Conservation (phyloP, 2,329 filamentous ascomycete genomes). For the Calonectria ilicicola region DNA sequence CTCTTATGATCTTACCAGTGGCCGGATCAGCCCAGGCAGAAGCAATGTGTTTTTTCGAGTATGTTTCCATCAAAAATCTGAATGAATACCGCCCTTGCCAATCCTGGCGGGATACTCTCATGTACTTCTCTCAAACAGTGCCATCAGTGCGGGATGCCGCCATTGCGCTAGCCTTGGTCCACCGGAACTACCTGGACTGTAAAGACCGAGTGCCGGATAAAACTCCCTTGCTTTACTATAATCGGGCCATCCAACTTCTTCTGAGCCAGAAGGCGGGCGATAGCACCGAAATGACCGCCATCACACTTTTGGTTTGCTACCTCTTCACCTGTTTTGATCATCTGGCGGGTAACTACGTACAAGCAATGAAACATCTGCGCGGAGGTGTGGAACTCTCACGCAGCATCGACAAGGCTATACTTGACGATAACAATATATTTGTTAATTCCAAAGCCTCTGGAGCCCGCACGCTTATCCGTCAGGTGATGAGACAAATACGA, state of each 20-base stretch:
- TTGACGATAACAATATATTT: conserved; percentile 15
- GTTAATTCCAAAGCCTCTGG: conserved; percentile 30
- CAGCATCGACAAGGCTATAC: conserved; percentile 31
- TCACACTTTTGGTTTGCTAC: conserved; percentile 53
- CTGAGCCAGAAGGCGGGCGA: conserved; percentile 39
- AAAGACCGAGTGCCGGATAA: conserved; percentile 30
- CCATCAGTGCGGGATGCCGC: conserved; percentile 50
- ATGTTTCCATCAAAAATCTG: conserved; percentile 42
- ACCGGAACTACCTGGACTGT: conserved; percentile 41
- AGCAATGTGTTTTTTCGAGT: conserved; percentile 47
- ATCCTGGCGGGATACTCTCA: conserved; percentile 48
- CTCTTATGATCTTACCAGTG: conserved; percentile 39
- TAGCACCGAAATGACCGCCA: conserved; percentile 40
- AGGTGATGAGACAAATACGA: conserved; percentile 49
- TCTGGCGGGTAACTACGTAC: conserved; percentile 48
- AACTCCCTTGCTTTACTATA: conserved; percentile 43
- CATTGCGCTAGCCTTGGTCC: conserved; percentile 44
- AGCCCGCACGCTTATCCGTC: conserved; percentile 37
- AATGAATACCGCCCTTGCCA: conserved; percentile 47
- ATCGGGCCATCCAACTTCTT: conserved; percentile 45
- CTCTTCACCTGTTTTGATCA: conserved; percentile 54
- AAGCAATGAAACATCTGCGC: conserved; percentile 51
- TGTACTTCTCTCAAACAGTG: conserved; percentile 50
- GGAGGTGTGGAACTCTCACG: conserved; percentile 48
- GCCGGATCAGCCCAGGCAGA: conserved; percentile 36